These are phyloP conservation scores for Heritiera fomes DNA, from an alignment of 345 rosid genomes.

Conservation along the genomic window DNA sequence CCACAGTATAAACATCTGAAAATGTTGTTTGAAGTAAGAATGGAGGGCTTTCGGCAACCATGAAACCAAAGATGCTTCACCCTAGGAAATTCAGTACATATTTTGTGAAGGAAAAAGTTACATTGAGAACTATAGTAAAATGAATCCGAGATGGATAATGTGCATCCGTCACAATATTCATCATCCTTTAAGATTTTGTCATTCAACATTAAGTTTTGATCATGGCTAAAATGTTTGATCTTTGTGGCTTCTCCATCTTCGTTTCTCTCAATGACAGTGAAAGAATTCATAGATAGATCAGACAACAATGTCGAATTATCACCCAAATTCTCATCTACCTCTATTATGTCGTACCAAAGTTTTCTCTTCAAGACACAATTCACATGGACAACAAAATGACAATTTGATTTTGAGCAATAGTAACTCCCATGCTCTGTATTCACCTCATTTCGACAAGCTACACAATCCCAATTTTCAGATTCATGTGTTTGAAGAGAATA, in stretches of 20 bases:
- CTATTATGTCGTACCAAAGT: not conserved
- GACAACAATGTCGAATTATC: no score
- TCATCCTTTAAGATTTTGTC: not conserved
- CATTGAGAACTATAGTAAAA: slow-evolving; percentile 17
- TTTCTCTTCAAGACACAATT: not conserved
- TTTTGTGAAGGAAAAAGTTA: slow-evolving; percentile 3
- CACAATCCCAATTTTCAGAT: not conserved
- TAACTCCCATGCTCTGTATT: not conserved
- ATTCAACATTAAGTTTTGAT: not conserved
- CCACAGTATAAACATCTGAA: not conserved
- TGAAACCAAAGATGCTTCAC: accelerated
- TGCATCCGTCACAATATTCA: not conserved
- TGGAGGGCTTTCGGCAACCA: no score
- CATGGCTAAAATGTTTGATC: slow-evolving; percentile 29
- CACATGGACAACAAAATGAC: not conserved
- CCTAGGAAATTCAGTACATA: not conserved
- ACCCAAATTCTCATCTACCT: no score
- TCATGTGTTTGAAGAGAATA: not conserved
- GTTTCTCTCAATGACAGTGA: not conserved
- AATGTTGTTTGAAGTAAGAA: not conserved
- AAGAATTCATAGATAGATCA: not conserved
- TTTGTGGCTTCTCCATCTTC: not conserved
- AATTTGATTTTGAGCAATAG: not conserved
- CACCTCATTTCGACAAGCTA: not conserved
- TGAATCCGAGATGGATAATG: not conserved